Percentiles rank a stretch among this genome's conserved stretches.
Conservation (phyloP, 129 eudicot species). For the Centrapalus pauciflorus region DNA sequence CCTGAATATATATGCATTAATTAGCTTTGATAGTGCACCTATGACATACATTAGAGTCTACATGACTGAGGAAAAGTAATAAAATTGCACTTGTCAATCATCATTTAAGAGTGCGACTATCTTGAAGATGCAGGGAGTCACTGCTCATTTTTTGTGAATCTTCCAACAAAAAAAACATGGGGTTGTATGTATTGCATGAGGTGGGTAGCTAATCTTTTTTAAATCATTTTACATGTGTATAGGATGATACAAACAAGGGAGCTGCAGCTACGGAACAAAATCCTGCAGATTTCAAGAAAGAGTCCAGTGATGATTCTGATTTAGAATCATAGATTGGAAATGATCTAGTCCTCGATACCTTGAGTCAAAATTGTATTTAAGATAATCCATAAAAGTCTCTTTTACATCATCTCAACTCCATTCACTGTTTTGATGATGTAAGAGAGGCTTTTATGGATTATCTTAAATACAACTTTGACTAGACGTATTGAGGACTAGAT, state of each 20-base stretch:
- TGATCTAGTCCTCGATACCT: too few relatives aligned
- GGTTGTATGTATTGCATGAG: not conserved
- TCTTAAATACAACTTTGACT: constrained; percentile 45
- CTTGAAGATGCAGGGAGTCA: constrained; percentile 11
- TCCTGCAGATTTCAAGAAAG: too few relatives aligned
- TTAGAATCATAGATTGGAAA: too few relatives aligned
- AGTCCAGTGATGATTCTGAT: constrained; percentile 50
- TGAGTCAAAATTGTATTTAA: too few relatives aligned
- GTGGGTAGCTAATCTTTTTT: not conserved
- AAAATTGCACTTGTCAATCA: not conserved
- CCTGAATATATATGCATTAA: not conserved
- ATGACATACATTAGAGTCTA: not conserved
- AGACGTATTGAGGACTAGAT: too few relatives aligned
- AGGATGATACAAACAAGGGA: constrained; percentile 36
- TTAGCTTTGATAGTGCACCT: not conserved
- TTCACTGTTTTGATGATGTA: not conserved
- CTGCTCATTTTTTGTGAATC: too few relatives aligned
- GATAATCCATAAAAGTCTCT: constrained; percentile 28
- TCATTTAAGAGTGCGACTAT: too few relatives aligned
- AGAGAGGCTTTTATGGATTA: constrained; percentile 9
- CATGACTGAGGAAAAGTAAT: not conserved
- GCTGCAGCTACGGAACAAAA: too few relatives aligned
- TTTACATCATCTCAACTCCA: too few relatives aligned
- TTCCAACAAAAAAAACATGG: too few relatives aligned
- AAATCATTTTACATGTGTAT: not conserved